Base-by-base conservation (phyloP, 108 stramenopile species). In the Cyclotella baltica region DNA sequence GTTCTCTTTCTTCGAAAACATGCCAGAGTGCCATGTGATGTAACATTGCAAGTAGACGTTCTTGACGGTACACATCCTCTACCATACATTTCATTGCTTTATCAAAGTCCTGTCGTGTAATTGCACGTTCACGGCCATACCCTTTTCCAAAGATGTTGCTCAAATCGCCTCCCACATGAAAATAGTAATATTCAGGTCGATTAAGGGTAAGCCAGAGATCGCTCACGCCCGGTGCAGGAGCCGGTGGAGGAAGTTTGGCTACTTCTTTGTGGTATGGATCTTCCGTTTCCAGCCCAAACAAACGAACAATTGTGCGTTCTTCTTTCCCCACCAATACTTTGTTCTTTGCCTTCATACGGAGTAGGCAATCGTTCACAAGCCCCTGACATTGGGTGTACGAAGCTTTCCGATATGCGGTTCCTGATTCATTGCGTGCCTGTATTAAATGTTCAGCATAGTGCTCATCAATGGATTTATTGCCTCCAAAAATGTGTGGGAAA, bases 251-350 rank as follows among this genome's bases (percentile, higher is more conserved):
- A 31, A 71, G 70, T 2, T 11, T 15, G 20, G 29, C 34, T 33
- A 25, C n/a, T 22, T 33, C 19, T 23, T 70, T 15, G 23, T 59
- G 69, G n/a, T 61, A 70, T 6, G n/a, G 16, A 1, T 70, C 69
- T 31, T 31, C 30, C 18, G 23, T 61, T 35, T 31, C 58, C 57
- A 70, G 35, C 57, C 69, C 69, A 58, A 61, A 70, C 57, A 70
- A 57, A n/a, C 69, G 69, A n/a, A 62, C 69, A 61, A 70, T 23
- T 3, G 69, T 70, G 5, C 69, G 34, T 22, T 33, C 69, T 27
- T 70, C 33, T 2, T 57, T 70, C n/a, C 59, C 69, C 57, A 57
- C 58, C n/a, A 70, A 62, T 34, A 70, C 59, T 11, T 70, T 70
- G 19, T 62, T 62, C 58, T 22, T 61, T 16, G 19, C 13, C 27